These are phyloP conservation scores for Cardamine chenopodiifolia DNA, from an alignment of 345 rosid genomes.

Conservation along the genomic window DNA sequence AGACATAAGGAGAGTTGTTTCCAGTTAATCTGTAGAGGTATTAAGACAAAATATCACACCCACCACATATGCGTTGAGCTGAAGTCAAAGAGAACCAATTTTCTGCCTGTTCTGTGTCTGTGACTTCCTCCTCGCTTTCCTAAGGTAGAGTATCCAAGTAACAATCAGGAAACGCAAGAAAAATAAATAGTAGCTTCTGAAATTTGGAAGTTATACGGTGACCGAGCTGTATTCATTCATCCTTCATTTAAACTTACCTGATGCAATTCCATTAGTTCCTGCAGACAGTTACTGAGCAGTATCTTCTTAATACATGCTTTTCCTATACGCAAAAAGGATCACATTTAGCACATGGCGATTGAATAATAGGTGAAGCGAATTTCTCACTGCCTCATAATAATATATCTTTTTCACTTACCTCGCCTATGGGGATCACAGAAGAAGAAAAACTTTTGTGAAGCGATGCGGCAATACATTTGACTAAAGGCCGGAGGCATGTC, in stretches of 20 bases:
- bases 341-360: not conserved
- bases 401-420: constrained; percentile 49
- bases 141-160: constrained; percentile 33
- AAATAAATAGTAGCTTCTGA: constrained; percentile 7
- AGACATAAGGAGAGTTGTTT: constrained; percentile 14
- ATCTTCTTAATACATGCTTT: constrained; percentile 97
- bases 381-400: constrained; percentile 10
- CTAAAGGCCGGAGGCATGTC: constrained; percentile 88
- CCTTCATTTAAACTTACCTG: constrained; percentile 59
- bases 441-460: constrained; percentile 97
- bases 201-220: constrained; percentile 14
- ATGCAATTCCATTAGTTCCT: constrained; percentile 99
- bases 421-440: constrained; percentile 98
- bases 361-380: not conserved
- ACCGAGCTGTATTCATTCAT: constrained; percentile 5
- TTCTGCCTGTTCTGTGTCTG: constrained; percentile 98
- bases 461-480: constrained; percentile 94
- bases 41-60: constrained; percentile 27
- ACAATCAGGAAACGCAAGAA: constrained; percentile 1
- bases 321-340: constrained; percentile 51
- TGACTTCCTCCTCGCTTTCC: constrained; percentile 99
- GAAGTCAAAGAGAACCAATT: constrained; percentile 99
- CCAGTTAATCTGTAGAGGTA: constrained; percentile 9
- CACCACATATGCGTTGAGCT: constrained; percentile 97
- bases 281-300: constrained; percentile 95